Base-by-base conservation (phyloP, 192 early-diverging fungal genomes). In the Gryganskiella cystojenkinii region DNA sequence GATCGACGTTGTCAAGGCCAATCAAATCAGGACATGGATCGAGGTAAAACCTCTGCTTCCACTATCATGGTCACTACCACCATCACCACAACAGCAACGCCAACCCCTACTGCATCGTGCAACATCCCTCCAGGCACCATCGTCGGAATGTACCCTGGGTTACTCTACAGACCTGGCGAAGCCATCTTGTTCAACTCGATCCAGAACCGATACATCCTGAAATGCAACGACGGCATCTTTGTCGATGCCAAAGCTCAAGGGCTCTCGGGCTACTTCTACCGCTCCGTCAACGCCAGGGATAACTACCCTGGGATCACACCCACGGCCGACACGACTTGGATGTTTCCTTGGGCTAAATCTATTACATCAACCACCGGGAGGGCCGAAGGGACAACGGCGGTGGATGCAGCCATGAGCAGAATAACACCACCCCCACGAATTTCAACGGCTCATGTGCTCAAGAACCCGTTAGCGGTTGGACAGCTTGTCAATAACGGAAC, bases 401-500 rank as follows among this genome's bases (percentile, higher is more conserved):
- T n/a, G n/a, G 37, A 40, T 40, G 37, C 35, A 25, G 0, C 31
- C 19, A 30, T 37, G 51, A 28, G 4, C 28, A 4, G 50, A 40
- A 15, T 8, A n/a, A 57, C 50, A 24, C 30, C 37, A 27, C 1
- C 9, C 14, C 2, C 20, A 43, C 42, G 56, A 6, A 68, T 68
- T 17, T 14, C n/a, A 24, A 60, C 71, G 27, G 25, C 17, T 0
- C 52, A 40, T 44, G 13, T 59, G 3, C 31, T 47, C 28, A 81
- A 71, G 20, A 85, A 85, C 55, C 81, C 84, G 11, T 47, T 85
- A 24, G 79, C 79, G 3, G 64, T 83, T 13, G 84, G 84, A 22
- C 84, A 85, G 42, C 79, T 81, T 34, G 79, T 85, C 42, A 85
- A 85, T 47, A 85, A 85, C 49, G 79, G 79, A 2, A 79, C 68